phyloP scores from a whole-genome alignment of 768 basidiomycete species.

The Naganishia antarctica region DNA sequence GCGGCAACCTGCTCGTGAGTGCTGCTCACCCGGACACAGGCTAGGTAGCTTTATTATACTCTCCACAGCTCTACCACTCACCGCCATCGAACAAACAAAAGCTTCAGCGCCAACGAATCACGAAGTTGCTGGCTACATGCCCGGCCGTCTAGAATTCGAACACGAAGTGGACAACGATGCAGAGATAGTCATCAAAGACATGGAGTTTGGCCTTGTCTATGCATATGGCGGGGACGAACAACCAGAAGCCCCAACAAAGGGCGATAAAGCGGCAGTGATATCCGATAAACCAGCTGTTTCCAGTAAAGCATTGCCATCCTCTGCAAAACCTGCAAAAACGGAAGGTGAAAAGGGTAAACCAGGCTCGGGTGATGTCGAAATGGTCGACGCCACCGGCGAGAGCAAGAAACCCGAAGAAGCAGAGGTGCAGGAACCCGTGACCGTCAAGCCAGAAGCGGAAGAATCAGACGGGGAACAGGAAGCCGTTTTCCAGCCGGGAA shows the following conservation, averaged over 20 bases:
- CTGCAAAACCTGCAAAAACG: slow-evolving; percentile 27
- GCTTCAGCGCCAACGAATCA: slow-evolving; percentile 82
- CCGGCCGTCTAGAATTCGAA: slow-evolving; percentile 96
- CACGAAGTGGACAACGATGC: slow-evolving; percentile 97
- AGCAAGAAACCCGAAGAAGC: slow-evolving; percentile 10
- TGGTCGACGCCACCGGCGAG: background rate
- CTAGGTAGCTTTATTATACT: too few relatives aligned
- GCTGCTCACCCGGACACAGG: slow-evolving; percentile 46
- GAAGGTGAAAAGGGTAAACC: slow-evolving; percentile 8
- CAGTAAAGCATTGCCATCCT: slow-evolving; percentile 10
- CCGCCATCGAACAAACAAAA: slow-evolving; percentile 62
- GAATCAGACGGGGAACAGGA: slow-evolving; percentile 28
- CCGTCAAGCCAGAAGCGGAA: slow-evolving; percentile 24
- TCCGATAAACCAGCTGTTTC: slow-evolving; percentile 10
- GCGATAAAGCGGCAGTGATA: background rate
- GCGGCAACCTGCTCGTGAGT: slow-evolving; percentile 47
- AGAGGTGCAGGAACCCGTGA: slow-evolving; percentile 17
- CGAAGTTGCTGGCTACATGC: slow-evolving; percentile 86
- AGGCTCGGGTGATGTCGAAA: slow-evolving; percentile 8
- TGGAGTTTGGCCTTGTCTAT: slow-evolving; percentile 87
- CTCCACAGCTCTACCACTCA: slow-evolving; percentile 37
- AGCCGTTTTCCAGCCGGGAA: slow-evolving; percentile 30
- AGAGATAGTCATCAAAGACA: slow-evolving; percentile 86
- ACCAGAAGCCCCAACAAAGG: slow-evolving; percentile 52
- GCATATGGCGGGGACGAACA: slow-evolving; percentile 76